Evolutionary conservation across 2,329 filamentous ascomycete species (phyloP), one percentile per base, ranked within the genome.

Genomic region (Colletotrichum zoysiae): DNA sequence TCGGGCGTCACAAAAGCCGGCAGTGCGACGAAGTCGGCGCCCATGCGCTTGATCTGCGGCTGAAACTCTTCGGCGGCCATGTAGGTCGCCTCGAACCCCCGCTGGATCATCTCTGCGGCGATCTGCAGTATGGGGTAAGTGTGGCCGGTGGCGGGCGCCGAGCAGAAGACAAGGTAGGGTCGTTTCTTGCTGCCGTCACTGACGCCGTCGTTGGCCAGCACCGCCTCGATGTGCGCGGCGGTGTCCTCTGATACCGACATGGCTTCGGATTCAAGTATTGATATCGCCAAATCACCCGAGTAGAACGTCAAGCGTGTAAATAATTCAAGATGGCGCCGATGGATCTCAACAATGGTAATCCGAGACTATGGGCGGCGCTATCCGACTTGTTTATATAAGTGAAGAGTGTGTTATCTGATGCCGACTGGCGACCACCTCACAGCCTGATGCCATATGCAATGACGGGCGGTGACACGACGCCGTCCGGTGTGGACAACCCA

Each of bases 11-110:
- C 8, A 20, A 74, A 42, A 6, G 51, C 7, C 1, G 74, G 59
- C 2, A 76, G 57, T 0, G 62, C 26, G 30, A 83, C 75, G 70
- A 82, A 84, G 1, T 76, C 78, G 12, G 82, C 82, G 1, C 85
- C 84, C 3, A 80, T 79, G 2, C 76, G 76, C 62, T 80, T 79
- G 61, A 84, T 77, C 11, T 77, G 68, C 2, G 76, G 71, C 57
- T 82, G 76, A 74, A 82, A 85, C 9, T 79, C 73, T 0, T 76
- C 75, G 2, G 81, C 82, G 7, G 79, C 79, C 23, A 86, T 79
- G 73, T 85, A 83, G 2, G 81, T 84, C 3, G 85, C 77, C 11
- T 81, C 77, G 67, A 84, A 86, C 4, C 84, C 85, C 7, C 80
- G 76, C 14, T 76, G 73, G 16, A 83, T 74, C 12, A 86, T 77